Percentiles rank a stretch among this genome's conserved stretches.
These are phyloP conservation scores for Calonectria henricotiae DNA, from an alignment of 2,329 filamentous ascomycete genomes.

Conservation along the genomic window DNA sequence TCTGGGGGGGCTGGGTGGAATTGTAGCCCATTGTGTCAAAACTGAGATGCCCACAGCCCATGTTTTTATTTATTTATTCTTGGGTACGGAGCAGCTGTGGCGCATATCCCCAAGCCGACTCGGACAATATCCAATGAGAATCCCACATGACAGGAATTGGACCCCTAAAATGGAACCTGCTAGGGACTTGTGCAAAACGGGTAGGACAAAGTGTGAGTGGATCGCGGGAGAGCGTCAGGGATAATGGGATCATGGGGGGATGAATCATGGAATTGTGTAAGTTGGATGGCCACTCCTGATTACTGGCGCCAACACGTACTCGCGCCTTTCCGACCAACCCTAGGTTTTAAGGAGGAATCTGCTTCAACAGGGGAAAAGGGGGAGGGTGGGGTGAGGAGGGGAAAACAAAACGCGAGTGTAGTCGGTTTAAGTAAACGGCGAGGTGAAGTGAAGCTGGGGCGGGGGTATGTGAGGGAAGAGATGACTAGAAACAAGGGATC, in stretches of 20 bases:
- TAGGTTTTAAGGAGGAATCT: background rate
- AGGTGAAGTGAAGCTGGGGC: conserved; percentile 2
- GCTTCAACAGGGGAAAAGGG: background rate
- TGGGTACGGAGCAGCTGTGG: conserved; percentile 21
- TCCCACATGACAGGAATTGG: conserved; percentile 34
- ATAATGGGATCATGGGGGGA: conserved; percentile 36
- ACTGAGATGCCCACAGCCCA: background rate
- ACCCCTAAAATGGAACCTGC: conserved; percentile 47
- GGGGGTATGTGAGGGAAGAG: conserved; percentile 20
- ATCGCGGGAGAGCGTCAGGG: conserved; percentile 47
- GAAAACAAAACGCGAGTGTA: background rate
- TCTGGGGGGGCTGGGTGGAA: conserved; percentile 4
- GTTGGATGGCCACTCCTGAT: conserved; percentile 25
- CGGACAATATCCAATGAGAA: conserved; percentile 41
- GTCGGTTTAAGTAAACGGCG: background rate
- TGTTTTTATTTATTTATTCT: background rate
- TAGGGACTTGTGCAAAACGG: conserved; percentile 46
- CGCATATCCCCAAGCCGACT: conserved; percentile 29
- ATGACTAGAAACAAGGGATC: conserved; percentile 13
- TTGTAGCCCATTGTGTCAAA: conserved; percentile 1
- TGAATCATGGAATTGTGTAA: conserved; percentile 40
- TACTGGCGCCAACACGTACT: conserved; percentile 7
- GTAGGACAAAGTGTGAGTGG: conserved; percentile 44
- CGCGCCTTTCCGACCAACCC: background rate
- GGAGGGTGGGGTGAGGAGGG: conserved; percentile 15